Percentiles rank a stretch among this genome's conserved stretches.
These are phyloP conservation scores for Lentithecium fluviatile DNA, from an alignment of 495 filamentous ascomycete species.

Conservation along the genomic window DNA sequence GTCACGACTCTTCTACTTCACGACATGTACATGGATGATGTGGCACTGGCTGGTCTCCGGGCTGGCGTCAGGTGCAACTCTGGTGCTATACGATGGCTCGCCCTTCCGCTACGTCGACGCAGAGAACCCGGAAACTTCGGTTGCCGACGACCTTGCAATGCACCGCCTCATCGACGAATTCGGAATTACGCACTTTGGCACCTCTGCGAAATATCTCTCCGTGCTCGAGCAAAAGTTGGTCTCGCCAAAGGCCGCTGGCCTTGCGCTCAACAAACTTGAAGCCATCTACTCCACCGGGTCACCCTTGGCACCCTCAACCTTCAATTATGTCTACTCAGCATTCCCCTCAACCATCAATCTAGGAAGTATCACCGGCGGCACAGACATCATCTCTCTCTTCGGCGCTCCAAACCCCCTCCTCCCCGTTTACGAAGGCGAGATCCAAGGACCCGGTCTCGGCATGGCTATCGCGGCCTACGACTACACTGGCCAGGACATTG, in stretches of 20 bases:
- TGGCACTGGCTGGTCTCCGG: conserved; percentile 92
- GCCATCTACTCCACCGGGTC: conserved; percentile 94
- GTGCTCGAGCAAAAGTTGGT: conserved; percentile 79
- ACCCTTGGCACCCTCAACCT: conserved; percentile 88
- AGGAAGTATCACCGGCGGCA: conserved; percentile 83
- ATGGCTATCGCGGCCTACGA: conserved; percentile 85
- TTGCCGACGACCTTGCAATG: conserved; percentile 67
- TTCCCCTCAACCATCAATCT: conserved; percentile 75
- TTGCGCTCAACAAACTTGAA: conserved; percentile 57
- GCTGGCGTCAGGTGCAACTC: conserved; percentile 72
- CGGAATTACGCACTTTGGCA: conserved; percentile 85
- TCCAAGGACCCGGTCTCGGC: conserved; percentile 84
- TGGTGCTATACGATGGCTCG: conserved; percentile 86
- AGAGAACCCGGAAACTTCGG: conserved; percentile 34
- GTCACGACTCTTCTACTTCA: conserved; percentile 78
- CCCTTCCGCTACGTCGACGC: conserved; percentile 58
- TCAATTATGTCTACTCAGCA: conserved; percentile 78
- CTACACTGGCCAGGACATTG: conserved; percentile 54
- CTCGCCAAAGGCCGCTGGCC: conserved; percentile 54
- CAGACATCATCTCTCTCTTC: conserved; percentile 93
- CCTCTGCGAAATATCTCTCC: conserved; percentile 88
- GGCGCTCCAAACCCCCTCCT: conserved; percentile 79
- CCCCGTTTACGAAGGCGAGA: conserved; percentile 85
- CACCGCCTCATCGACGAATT: conserved; percentile 66
- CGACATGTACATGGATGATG: conserved; percentile 96